Evolutionary conservation across 805 yeast species (phyloP).

Genomic region (Pichia californica): DNA sequence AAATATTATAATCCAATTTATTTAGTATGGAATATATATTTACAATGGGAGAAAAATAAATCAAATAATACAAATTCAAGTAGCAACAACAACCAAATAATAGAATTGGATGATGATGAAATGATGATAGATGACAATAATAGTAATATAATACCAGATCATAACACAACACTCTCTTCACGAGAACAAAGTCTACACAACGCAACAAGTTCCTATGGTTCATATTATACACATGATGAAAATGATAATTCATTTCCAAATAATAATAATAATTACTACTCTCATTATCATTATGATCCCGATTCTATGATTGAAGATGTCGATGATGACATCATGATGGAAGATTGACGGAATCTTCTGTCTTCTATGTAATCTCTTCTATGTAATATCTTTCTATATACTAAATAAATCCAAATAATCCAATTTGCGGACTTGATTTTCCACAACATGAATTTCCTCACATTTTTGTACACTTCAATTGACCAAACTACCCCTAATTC

Average conservation of each 20-base stretch:
- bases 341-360: not conserved
- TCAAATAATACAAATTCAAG: too few species aligned
- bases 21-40: constrained; percentile 13
- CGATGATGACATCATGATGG: constrained; percentile 11
- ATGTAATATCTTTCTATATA: not conserved
- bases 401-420: too few species aligned
- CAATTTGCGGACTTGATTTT: too few species aligned
- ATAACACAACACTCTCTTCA: not conserved
- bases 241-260: not conserved
- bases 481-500: too few species aligned
- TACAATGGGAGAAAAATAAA: too few species aligned
- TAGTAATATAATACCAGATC: not conserved
- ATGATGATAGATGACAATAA: constrained; percentile 2
- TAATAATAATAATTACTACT: too few species aligned
- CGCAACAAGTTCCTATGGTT: constrained; percentile 14
- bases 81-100: too few species aligned
- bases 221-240: constrained; percentile 13
- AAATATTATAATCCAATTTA: constrained; percentile 15
- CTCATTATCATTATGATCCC: not conserved
- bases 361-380: not conserved
- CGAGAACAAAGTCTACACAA: constrained; percentile 4
- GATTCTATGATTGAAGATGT: constrained; percentile 1
- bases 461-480: too few species aligned
- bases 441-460: too few species aligned
- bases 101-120: constrained; percentile 10